Evolutionary conservation across 371 early-diverging fungal genomes (phyloP).

Genomic region (Lichtheimia ornata): DNA sequence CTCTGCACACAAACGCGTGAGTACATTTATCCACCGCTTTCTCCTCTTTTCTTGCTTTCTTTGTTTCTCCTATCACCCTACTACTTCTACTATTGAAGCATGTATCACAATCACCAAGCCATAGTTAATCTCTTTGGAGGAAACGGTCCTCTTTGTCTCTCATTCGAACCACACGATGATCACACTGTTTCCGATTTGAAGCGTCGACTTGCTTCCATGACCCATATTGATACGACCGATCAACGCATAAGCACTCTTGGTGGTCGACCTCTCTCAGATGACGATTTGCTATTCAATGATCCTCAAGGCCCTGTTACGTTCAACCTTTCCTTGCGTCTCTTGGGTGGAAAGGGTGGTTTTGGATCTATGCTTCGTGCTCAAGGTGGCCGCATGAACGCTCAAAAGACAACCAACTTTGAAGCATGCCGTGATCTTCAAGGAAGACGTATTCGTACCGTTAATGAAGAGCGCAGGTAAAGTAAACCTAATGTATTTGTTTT

Average conservation of each 20-base stretch:
- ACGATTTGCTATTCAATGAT: constrained; percentile 24
- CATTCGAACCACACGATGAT: constrained; percentile 15
- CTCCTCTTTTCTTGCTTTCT: constrained; percentile 3
- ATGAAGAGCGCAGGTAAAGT: constrained; percentile 41
- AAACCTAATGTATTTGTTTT: too few relatives aligned
- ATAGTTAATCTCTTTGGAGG: constrained; percentile 35
- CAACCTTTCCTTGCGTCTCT: constrained; percentile 42
- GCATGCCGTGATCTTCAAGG: constrained; percentile 94
- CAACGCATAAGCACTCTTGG: constrained; percentile 15
- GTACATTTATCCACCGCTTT: constrained; percentile 2
- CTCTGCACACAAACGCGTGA: neutral
- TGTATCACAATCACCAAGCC: constrained; percentile 38
- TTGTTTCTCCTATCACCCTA: neutral
- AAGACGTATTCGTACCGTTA: constrained; percentile 84
- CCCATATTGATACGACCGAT: constrained; percentile 7
- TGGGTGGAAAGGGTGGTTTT: constrained; percentile 96
- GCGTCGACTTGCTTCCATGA: constrained; percentile 16
- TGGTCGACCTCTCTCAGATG: constrained; percentile 22
- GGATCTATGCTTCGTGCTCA: constrained; percentile 94
- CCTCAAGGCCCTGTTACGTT: constrained; percentile 23
- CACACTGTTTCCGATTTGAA: constrained; percentile 32
- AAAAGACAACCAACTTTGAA: constrained; percentile 91
- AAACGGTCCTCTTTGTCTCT: constrained; percentile 26
- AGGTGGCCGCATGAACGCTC: constrained; percentile 89
- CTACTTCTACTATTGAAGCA: constrained; percentile 8